These are phyloP conservation scores for Syncephalastrum racemosum DNA, from an alignment of 371 early-diverging fungal genomes.

Conservation along the genomic window DNA sequence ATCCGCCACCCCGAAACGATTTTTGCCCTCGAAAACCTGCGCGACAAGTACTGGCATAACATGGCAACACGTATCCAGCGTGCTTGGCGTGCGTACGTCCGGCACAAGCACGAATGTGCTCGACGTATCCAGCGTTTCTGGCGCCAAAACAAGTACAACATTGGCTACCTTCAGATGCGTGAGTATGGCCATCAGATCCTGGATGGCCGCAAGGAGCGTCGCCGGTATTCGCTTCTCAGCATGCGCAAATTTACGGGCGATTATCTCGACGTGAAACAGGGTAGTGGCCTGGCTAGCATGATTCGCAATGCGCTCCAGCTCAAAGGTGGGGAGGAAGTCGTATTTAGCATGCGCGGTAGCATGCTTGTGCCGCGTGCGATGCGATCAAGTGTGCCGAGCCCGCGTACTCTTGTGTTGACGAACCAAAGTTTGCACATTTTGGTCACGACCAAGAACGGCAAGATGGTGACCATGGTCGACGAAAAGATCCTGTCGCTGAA, in stretches of 20 bases:
- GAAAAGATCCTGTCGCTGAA: conserved; percentile 56
- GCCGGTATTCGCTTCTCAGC: conserved; percentile 83
- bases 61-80: conserved; percentile 95
- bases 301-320: conserved; percentile 64
- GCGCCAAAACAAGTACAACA: conserved; percentile 86
- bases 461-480: conserved; percentile 51
- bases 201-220: conserved; percentile 86
- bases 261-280: conserved; percentile 78
- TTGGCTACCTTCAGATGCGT: conserved; percentile 88
- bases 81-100: conserved; percentile 83
- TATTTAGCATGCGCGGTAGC: conserved; percentile 70
- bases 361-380: conserved; percentile 74
- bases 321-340: conserved; percentile 53
- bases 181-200: conserved; percentile 93
- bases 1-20: conserved; percentile 96
- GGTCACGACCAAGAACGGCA: conserved; percentile 55
- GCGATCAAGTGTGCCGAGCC: conserved; percentile 79
- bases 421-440: conserved; percentile 60
- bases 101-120: conserved; percentile 73
- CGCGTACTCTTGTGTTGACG: conserved; percentile 72
- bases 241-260: conserved; percentile 91
- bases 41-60: conserved; percentile 95
- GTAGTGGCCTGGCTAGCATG: conserved; percentile 63
- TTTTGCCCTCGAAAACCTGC: conserved; percentile 88
- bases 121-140: conserved; percentile 81